Base-by-base conservation (phyloP, 2,329 filamentous ascomycete genomes). In the Fusarium domesticum region DNA sequence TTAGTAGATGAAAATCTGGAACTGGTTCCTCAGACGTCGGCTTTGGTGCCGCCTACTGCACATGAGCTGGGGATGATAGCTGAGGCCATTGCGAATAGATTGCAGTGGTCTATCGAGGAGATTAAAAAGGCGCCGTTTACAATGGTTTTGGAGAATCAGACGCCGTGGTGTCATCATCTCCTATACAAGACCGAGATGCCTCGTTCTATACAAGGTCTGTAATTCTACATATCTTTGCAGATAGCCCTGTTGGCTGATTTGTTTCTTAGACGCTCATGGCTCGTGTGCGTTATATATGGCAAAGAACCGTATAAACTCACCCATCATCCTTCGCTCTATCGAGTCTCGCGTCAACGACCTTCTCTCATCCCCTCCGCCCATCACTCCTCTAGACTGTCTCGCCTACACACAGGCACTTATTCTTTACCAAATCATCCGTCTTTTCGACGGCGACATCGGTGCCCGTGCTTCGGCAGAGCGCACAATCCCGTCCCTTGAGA, bases 181-280 rank as follows among this genome's bases (percentile, higher is more conserved):
- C 63, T 82, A 0, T 81, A 78, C 46, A 64, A 64, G n/a, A 66
- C 74, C 2, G 43, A 57, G 7, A 78, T 81, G 75, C 78, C 78
- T 1, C 62, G 62, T 20, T 65, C 60, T 1, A 71, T 81, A 54
- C 72, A 79, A 65, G 76, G 74, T 72, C 50, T 34, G 47, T n/a
- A 32, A 11, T n/a, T 6, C n/a, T 20, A 36, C 18, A n/a, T n/a
- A n/a, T n/a, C 30, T 36, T 10, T 8, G 5, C 8, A 33, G 16
- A 3, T n/a, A n/a, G 15, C 31, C n/a, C 6, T 5, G 18, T 18
- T 19, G 12, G 15, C 16, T 28, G 8, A 17, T 19, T 19, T 39
- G 43, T 48, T 39, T 18, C 12, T 11, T 37, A 78, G 77, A 81
- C 50, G 76, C 74, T 0, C 65, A 75, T 47, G 70, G 76, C 4